Conservation (phyloP, 176 grass and related monocot species). For the Juncus effusus region DNA sequence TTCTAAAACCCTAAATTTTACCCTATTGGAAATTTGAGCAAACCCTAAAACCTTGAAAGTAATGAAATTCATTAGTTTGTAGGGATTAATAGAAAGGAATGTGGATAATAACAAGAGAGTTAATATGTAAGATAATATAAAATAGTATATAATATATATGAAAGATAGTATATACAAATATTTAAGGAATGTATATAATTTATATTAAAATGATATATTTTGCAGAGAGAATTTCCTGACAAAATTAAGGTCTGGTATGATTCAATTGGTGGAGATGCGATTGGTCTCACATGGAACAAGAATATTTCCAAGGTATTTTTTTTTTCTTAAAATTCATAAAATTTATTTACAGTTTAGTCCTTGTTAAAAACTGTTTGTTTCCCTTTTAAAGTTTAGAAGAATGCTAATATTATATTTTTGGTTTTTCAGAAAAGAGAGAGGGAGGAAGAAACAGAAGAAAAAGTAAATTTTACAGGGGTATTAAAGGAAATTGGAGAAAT, state of each 20-base stretch:
- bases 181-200: slow-evolving; percentile 23
- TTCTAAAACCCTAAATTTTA: background rate
- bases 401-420: slow-evolving; percentile 24
- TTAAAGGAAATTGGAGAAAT: slow-evolving; percentile 71
- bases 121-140: no score
- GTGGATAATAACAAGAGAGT: no score
- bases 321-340: background rate
- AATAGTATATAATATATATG: background rate
- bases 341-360: background rate
- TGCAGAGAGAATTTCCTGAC: slow-evolving; percentile 54
- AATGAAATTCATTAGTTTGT: no score
- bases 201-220: slow-evolving; percentile 16
- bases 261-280: slow-evolving; percentile 71
- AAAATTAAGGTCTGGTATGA: slow-evolving; percentile 86
- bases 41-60: no score
- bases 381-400: background rate
- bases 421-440: slow-evolving; percentile 63
- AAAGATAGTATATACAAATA: background rate
- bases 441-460: slow-evolving; percentile 48
- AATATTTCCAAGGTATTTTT: slow-evolving; percentile 51
- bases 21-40: slow-evolving; percentile 2
- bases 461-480: slow-evolving; percentile 37
- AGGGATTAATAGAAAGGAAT: no score
- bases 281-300: slow-evolving; percentile 91
- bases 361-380: background rate